Evolutionary conservation across 2,329 filamentous ascomycete genomes (phyloP), one percentile per base, ranked within the genome.

Genomic region (Beauveria scarabaeidicola): DNA sequence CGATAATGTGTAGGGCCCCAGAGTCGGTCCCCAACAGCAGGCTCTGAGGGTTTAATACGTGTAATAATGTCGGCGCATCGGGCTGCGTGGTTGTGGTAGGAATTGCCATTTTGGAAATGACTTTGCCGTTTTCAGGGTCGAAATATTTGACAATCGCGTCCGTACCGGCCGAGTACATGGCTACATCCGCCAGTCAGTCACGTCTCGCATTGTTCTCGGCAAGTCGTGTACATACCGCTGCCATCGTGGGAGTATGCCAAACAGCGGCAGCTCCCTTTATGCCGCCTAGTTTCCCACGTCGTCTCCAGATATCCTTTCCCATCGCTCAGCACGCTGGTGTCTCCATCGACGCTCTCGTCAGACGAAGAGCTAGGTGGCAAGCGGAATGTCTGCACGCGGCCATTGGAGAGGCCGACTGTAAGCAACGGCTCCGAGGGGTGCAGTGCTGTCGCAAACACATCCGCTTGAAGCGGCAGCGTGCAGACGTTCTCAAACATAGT

Each of bases 231-330:
- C 75, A 80, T 74, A 78, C 86, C 80, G 64, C 83, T 77, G 17
- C 93, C 94, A 70, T 97, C 92, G 60, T 84, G 74, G 64, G 85
- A 87, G 74, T 92, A 97, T 5, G 81, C 85, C 59, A 97, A 76
- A 62, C 85, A 87, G 57, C 94, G 83, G 70, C 93, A 97, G 79
- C 91, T 97, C 13, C 91, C 93, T 78, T 96, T 96, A 76, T 99
- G 94, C 62, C 94, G 82, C 65, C 86, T 81, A 5, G 94, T 97
- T 67, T 84, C 83, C 94, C 94, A 99, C 61, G 86, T 77, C 0
- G 87, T 90, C 66, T 92, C 89, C 63, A 97, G 89, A 59, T 87
- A 84, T 47, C 87, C 88, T 63, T 82, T 88, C 11, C 90, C 91
- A 66, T 80, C 76, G 21, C 78, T 82, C 23, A 81, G 59, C 2